Base-by-base conservation (phyloP, 179 eudicot genomes). In the Actinidia arguta region DNA sequence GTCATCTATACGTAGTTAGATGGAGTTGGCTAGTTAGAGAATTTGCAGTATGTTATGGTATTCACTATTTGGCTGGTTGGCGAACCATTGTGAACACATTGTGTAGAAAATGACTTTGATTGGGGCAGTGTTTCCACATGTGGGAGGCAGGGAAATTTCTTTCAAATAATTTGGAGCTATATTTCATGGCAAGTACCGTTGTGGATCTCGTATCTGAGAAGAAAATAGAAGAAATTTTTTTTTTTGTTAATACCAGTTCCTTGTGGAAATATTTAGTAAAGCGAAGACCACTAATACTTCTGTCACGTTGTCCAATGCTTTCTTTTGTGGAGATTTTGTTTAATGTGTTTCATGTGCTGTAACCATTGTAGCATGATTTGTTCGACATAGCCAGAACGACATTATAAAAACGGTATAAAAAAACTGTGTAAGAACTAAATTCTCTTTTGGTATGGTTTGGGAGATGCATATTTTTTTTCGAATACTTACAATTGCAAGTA, bases 1-100 rank as follows among this genome's bases (percentile, higher is more conserved):
- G 16, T 94, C 97, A 24, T 91, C 98, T 67, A 90, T 94, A 55
- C 99, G 98, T 62, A 91, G 90, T 61, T 96, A 92, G 85, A 27
- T 39, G 52, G 46, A 9, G 52, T 48, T 59, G 50, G 59, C 72
- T 31, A 13, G 61, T 72, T 25, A 3, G n/a, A 6, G 48, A 2
- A 25, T 74, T 22, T 36, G 6, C 74, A 0, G 0, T 44, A 47
- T 68, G 31, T 54, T 52, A 31, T 11, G 66, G 31, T 10, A 10
- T 72, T 62, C 4, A n/a, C 27, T 11, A 56, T 71, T 18, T 2
- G 27, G 25, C 8, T 56, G 73, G 52, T 6, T 20, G 11, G 10
- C 27, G 16, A 24, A 59, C 84, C 55, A 42, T 16, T 64, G 66
- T 74, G 71, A 64, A 74, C 80, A 63, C 22, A 54, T 75, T 22